phyloP scores from a whole-genome alignment of 2,329 filamentous ascomycete species.

The Cladophialophora psammophila region DNA sequence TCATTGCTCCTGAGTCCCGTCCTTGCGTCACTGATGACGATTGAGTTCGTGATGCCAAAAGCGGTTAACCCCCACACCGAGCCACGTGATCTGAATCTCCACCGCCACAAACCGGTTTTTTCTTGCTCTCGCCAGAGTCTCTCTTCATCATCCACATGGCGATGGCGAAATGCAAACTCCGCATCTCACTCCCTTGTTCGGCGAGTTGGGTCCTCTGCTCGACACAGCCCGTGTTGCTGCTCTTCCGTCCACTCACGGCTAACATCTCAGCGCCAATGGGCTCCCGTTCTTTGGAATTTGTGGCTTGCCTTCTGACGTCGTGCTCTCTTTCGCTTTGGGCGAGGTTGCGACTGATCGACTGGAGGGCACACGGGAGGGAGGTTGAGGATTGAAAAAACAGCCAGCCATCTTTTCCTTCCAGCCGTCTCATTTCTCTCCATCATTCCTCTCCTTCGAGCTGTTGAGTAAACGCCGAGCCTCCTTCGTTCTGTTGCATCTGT shows the following conservation, averaged over 20 bases:
- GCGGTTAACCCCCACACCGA: neutral
- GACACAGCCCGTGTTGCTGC: neutral
- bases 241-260: neutral
- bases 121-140: constrained; percentile 2
- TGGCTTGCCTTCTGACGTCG: constrained; percentile 15
- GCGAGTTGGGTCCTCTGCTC: neutral
- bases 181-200: neutral
- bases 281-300: constrained; percentile 8
- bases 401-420: constrained; percentile 1
- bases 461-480: no score
- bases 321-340: constrained; percentile 8
- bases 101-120: constrained; percentile 36
- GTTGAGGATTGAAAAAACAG: constrained; percentile 7
- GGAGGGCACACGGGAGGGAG: neutral
- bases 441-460: no score
- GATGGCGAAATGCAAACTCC: neutral
- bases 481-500: no score
- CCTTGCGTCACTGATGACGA: neutral
- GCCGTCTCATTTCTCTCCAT: no score
- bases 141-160: neutral
- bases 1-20: neutral
- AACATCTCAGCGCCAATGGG: neutral
- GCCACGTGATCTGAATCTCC: constrained; percentile 17
- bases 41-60: neutral
- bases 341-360: neutral